Conservation (phyloP, 805 yeast genomes). For the Candida insectorum region DNA sequence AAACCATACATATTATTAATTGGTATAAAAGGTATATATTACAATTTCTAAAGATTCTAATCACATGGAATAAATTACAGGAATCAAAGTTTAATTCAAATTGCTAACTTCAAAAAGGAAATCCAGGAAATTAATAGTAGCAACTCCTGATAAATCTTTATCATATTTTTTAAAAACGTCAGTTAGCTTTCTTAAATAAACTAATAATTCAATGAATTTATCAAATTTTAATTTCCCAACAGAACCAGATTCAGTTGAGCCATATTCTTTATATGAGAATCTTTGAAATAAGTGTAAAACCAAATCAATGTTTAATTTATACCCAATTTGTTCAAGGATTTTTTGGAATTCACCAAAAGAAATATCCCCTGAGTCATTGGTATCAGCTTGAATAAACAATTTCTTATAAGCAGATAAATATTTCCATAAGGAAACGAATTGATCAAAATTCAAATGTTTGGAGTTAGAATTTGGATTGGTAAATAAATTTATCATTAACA, state of each 20-base stretch:
- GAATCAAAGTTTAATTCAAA: too few species aligned
- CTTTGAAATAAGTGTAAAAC: constrained; percentile 56
- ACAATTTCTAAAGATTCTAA: too few species aligned
- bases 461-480: constrained; percentile 28
- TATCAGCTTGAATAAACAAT: constrained; percentile 59
- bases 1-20: too few species aligned
- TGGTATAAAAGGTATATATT: too few species aligned
- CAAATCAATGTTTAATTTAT: constrained; percentile 53
- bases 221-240: constrained; percentile 64
- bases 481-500: constrained; percentile 61
- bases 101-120: constrained; percentile 54
- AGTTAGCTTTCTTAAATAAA: constrained; percentile 72
- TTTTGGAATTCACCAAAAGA: constrained; percentile 63
- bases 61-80: too few species aligned
- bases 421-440: constrained; percentile 67
- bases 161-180: constrained; percentile 78
- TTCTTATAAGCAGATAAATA: constrained; percentile 65
- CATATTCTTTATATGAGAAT: constrained; percentile 42
- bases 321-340: constrained; percentile 64
- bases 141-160: constrained; percentile 68
- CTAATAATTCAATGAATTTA: constrained; percentile 74
- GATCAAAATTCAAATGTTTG: constrained; percentile 43
- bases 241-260: constrained; percentile 17
- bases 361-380: constrained; percentile 55
- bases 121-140: constrained; percentile 62